phyloP scores from a whole-genome alignment of 345 rosid genomes.

The Ricinus communis region DNA sequence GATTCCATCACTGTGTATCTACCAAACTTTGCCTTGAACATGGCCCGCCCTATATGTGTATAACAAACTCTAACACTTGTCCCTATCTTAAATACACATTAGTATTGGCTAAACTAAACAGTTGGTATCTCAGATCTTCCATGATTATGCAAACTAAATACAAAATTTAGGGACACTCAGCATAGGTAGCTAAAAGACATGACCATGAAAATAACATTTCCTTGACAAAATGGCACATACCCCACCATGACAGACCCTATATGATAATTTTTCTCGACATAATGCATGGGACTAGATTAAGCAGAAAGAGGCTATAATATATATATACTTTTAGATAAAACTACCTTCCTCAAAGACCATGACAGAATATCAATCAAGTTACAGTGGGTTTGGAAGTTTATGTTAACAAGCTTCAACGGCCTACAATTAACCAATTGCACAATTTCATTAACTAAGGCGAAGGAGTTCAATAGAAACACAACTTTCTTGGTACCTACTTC shows the following conservation, averaged over 20 bases:
- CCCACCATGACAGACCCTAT: conserved; percentile 18
- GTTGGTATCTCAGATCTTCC: conserved; percentile 8
- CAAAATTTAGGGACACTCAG: neutral
- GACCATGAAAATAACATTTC: conserved; percentile 16
- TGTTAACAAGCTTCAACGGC: neutral
- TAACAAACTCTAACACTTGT: neutral
- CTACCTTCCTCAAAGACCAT: neutral
- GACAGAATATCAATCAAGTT: neutral
- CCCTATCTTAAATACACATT: conserved; percentile 2
- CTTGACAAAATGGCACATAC: conserved; percentile 14
- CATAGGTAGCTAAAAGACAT: neutral
- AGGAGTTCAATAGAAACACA: neutral
- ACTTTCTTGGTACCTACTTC: neutral
- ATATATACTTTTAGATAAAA: neutral
- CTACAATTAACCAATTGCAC: neutral
- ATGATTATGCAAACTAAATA: conserved; percentile 12
- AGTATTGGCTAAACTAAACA: conserved; percentile 18
- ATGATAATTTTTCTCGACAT: conserved; percentile 9
- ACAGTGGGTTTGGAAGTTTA: neutral
- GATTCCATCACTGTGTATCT: conserved; percentile 16
- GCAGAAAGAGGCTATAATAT: neutral
- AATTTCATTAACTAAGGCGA: neutral
- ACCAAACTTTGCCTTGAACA: conserved; percentile 7
- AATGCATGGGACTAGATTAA: neutral
- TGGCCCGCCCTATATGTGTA: conserved; percentile 4